These are phyloP conservation scores for Colletotrichum sp. DNA, from an alignment of 2,329 filamentous ascomycete genomes.

Conservation along the genomic window DNA sequence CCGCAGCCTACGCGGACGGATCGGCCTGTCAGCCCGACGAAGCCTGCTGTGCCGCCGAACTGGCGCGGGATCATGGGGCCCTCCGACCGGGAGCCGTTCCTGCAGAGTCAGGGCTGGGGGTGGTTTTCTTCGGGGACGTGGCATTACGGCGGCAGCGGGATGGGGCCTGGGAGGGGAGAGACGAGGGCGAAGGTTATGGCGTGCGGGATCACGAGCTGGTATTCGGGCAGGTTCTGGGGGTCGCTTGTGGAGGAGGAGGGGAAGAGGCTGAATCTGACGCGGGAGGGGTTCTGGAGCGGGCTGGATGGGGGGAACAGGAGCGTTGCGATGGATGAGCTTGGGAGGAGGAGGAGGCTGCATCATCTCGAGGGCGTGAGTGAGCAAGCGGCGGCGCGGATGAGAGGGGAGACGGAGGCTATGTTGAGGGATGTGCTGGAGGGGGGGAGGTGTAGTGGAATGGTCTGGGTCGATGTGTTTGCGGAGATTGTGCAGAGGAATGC, in stretches of 20 bases:
- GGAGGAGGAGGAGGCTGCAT: conserved; percentile 41
- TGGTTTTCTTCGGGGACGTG: conserved; percentile 50
- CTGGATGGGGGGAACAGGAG: conserved; percentile 27
- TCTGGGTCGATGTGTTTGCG: conserved; percentile 46
- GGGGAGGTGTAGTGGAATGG: conserved; percentile 41
- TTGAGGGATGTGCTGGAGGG: conserved; percentile 25
- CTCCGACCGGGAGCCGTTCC: conserved; percentile 41
- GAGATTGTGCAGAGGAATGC: conserved; percentile 47
- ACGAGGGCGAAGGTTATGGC: conserved; percentile 40
- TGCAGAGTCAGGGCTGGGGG: conserved; percentile 42
- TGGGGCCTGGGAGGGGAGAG: conserved; percentile 45
- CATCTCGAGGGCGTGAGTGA: conserved; percentile 34
- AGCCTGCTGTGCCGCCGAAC: conserved; percentile 40
- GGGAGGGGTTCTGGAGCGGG: conserved; percentile 42
- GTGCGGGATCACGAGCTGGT: conserved; percentile 52
- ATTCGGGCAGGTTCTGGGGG: conserved; percentile 38
- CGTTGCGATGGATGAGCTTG: conserved; percentile 35
- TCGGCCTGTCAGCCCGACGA: conserved; percentile 35
- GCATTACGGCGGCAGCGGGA: conserved; percentile 45
- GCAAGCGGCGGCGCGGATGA: conserved; percentile 39
- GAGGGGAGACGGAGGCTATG: conserved; percentile 31
- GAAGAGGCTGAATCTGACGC: conserved; percentile 44
- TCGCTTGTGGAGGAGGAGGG: conserved; percentile 35
- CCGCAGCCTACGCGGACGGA: conserved; percentile 39
- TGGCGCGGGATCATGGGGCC: conserved; percentile 30